Evolutionary conservation across 108 stramenopile species (phyloP).

Genomic region (Heterococcus sp.): DNA sequence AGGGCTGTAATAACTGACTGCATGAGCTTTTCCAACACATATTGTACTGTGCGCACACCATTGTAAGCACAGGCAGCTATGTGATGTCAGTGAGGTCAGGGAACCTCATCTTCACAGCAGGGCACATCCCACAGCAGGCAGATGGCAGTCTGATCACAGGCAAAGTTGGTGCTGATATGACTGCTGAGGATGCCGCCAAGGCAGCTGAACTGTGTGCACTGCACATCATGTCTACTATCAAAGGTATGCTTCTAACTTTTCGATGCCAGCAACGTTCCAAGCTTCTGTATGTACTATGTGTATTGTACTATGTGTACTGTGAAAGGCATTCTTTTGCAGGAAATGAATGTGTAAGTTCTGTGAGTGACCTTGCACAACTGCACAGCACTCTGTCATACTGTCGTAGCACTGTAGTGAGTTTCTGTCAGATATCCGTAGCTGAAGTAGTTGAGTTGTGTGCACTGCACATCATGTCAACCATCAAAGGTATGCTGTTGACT

Average conservation of each 20-base stretch:
- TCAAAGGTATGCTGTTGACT: slow-evolving; percentile 51
- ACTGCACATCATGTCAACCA: slow-evolving; percentile 45
- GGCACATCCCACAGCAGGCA: slow-evolving; percentile 42
- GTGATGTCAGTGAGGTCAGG: slow-evolving; percentile 11
- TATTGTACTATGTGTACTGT: background rate
- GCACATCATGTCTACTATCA: slow-evolving; percentile 50
- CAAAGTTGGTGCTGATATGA: slow-evolving; percentile 41
- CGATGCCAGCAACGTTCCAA: no score
- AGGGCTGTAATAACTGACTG: no score
- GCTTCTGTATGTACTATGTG: no score
- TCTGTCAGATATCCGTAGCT: no score
- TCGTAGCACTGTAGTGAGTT: no score
- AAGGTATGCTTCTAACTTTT: no score
- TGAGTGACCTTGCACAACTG: no score
- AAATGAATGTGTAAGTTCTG: no score
- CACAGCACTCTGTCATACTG: no score
- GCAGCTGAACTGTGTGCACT: slow-evolving; percentile 37
- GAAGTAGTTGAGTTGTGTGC: no score
- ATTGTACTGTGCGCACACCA: background rate
- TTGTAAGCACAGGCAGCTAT: slow-evolving; percentile 32
- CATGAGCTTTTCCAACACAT: background rate
- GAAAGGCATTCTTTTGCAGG: no score
- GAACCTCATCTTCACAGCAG: slow-evolving; percentile 29
- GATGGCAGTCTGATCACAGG: slow-evolving; percentile 40
- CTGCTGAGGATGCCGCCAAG: slow-evolving; percentile 26